Percentiles rank a stretch among this genome's conserved stretches.
These are phyloP conservation scores for Aspergillus fructus DNA, from an alignment of 2,329 filamentous ascomycete genomes.

Conservation along the genomic window DNA sequence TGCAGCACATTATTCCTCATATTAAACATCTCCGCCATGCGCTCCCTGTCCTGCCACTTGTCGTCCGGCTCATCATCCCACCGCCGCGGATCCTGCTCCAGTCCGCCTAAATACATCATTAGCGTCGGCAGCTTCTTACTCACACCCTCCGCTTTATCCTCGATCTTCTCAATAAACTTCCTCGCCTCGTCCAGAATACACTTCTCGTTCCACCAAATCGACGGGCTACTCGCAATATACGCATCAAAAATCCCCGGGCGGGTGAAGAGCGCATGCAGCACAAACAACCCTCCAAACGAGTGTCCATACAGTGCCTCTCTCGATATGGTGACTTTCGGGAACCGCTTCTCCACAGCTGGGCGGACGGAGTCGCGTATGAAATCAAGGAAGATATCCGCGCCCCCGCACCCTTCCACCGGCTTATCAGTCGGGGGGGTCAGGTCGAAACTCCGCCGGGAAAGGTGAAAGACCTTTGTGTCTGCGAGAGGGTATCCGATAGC, in stretches of 20 bases:
- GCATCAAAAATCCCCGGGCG: conserved; percentile 45
- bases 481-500: conserved; percentile 22
- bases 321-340: conserved; percentile 17
- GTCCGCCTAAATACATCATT: conserved; percentile 31
- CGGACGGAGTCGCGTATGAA: conserved; percentile 2
- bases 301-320: conserved; percentile 51
- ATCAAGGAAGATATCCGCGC: conserved; percentile 9
- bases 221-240: conserved; percentile 50
- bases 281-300: conserved; percentile 52
- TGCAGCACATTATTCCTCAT: conserved; percentile 26
- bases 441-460: conserved; percentile 5
- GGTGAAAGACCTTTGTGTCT: conserved; percentile 7
- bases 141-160: background rate
- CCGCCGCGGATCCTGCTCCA: conserved; percentile 32
- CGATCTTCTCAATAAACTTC: conserved; percentile 22
- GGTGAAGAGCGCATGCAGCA: conserved; percentile 47
- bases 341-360: background rate
- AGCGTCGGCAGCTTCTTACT: conserved; percentile 21
- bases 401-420: conserved; percentile 3
- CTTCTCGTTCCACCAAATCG: conserved; percentile 49
- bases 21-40: conserved; percentile 14
- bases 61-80: conserved; percentile 32
- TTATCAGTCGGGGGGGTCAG: background rate
- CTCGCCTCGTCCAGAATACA: conserved; percentile 40
- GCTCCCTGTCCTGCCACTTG: conserved; percentile 27